Evolutionary conservation across 2,329 filamentous ascomycete genomes (phyloP).

Genomic region (Tolypocladium pustulatum): DNA sequence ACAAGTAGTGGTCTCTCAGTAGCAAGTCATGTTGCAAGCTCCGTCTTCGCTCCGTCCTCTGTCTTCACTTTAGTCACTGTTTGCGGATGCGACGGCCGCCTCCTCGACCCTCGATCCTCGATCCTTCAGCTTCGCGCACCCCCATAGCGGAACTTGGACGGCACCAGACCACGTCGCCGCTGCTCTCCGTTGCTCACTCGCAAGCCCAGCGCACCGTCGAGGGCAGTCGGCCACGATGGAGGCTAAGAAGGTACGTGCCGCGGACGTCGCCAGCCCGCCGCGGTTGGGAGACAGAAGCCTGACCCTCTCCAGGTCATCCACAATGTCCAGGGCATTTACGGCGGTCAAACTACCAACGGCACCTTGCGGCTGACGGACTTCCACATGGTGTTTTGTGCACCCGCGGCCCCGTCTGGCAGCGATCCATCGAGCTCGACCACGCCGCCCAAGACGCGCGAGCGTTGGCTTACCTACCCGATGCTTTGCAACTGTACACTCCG

Average conservation of each 20-base stretch:
- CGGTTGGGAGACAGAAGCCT: background rate
- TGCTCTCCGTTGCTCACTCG: background rate
- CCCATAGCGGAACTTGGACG: background rate
- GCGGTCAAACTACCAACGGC: conserved; percentile 45
- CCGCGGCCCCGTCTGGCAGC: conserved; percentile 19
- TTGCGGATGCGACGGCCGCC: background rate
- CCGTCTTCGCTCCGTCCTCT: background rate
- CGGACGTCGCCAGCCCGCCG: background rate
- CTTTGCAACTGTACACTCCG: conserved; percentile 72
- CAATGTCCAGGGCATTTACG: conserved; percentile 49
- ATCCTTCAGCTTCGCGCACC: background rate
- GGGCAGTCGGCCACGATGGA: conserved; percentile 20
- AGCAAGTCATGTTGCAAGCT: background rate
- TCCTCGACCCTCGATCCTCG: background rate
- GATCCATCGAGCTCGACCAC: conserved; percentile 10
- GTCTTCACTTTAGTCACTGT: background rate
- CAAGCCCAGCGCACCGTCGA: background rate
- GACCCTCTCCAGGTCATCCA: conserved; percentile 33
- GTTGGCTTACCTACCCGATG: conserved; percentile 93
- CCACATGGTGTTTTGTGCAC: conserved; percentile 46
- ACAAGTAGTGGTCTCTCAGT: background rate
- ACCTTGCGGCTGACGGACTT: conserved; percentile 52
- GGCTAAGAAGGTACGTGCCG: conserved; percentile 26
- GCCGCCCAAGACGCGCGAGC: conserved; percentile 43
- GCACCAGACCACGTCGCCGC: no score